Conservation (phyloP, 768 basidiomycete genomes). For the Mycena latifolia region DNA sequence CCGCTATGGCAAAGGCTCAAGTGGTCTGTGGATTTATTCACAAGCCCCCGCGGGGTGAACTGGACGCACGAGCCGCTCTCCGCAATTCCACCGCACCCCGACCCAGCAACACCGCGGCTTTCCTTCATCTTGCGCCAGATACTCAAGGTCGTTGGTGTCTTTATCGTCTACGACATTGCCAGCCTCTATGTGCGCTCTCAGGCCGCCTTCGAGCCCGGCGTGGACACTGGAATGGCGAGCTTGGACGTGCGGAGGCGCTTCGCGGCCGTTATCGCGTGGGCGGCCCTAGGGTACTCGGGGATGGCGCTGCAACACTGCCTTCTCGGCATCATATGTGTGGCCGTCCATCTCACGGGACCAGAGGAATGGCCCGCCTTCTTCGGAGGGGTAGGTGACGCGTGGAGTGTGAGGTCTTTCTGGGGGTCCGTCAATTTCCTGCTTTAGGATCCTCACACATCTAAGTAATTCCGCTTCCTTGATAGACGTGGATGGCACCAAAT, state of each 20-base stretch:
- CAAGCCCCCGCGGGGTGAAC: neutral
- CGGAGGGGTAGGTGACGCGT: neutral
- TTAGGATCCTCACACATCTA: too few relatives aligned
- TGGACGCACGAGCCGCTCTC: neutral
- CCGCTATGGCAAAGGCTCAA: too few relatives aligned
- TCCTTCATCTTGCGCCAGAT: neutral
- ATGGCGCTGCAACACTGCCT: constrained; percentile 13
- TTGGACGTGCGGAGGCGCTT: neutral
- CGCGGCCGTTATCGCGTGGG: neutral
- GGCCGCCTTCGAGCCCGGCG: neutral
- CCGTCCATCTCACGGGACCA: neutral
- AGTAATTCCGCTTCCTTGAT: too few relatives aligned
- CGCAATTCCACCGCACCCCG: constrained; percentile 6
- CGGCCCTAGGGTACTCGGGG: constrained; percentile 5
- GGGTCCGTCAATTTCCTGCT: neutral
- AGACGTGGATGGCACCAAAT: constrained; percentile 10
- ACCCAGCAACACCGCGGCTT: neutral
- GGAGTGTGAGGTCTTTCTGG: constrained; percentile 6
- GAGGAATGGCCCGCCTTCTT: constrained; percentile 6
- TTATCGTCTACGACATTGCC: constrained; percentile 7
- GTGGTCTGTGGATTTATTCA: neutral
- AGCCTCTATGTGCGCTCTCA: neutral
- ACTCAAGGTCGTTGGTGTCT: neutral
- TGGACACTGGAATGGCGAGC: neutral
- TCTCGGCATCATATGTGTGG: constrained; percentile 7